These are phyloP conservation scores for Trametes sp. DNA, from an alignment of 1,284 basidiomycete species.

Conservation along the genomic window DNA sequence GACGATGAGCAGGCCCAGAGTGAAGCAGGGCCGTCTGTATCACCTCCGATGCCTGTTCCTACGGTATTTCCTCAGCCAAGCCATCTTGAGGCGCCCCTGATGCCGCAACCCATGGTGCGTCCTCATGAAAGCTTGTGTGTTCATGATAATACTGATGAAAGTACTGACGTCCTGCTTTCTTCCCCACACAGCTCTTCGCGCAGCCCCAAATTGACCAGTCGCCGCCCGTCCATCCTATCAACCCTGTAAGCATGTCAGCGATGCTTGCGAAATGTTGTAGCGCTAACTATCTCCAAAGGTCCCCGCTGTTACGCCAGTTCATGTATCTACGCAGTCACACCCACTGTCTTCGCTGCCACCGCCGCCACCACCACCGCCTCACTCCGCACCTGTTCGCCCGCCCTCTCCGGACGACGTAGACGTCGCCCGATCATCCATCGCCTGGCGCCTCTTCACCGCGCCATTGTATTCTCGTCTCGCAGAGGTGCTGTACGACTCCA, in stretches of 20 bases:
- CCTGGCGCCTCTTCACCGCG: slow-evolving; percentile 15
- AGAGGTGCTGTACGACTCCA: slow-evolving; percentile 6
- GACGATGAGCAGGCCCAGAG: background rate
- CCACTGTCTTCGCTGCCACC: background rate
- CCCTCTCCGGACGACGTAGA: slow-evolving; percentile 3
- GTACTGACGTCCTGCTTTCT: no score
- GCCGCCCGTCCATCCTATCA: background rate
- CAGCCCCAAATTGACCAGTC: background rate
- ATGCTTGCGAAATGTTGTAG: no score
- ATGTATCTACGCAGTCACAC: background rate
- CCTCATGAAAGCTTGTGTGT: no score
- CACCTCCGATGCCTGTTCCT: slow-evolving; percentile 4
- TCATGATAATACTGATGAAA: background rate
- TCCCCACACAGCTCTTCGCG: background rate
- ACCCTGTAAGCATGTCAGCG: no score
- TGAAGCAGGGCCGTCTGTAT: background rate
- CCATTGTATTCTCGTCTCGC: slow-evolving; percentile 15
- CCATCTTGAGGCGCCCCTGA: background rate
- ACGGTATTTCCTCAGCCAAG: background rate
- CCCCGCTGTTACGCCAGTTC: no score
- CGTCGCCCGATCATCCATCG: slow-evolving; percentile 7
- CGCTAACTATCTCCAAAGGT: no score
- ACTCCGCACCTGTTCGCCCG: slow-evolving; percentile 5
- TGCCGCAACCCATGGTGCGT: background rate
- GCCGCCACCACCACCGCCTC: background rate